A percentile compares a stretch with the other conserved stretches of the same genome.
These are phyloP conservation scores for Rhodotorula taiwanensis DNA, from an alignment of 768 basidiomycete genomes.

Conservation along the genomic window DNA sequence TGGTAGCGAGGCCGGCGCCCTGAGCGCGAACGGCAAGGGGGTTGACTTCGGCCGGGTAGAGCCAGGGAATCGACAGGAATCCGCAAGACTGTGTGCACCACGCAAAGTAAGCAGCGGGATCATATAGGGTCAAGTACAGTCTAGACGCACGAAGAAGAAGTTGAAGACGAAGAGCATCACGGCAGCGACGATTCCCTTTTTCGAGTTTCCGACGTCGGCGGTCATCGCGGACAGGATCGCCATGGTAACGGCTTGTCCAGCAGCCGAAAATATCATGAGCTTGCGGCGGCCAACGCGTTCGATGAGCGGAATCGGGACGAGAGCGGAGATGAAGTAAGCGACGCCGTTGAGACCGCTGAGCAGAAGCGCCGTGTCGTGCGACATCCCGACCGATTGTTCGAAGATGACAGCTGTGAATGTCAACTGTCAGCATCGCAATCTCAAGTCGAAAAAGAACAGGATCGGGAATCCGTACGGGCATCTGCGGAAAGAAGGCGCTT, in stretches of 20 bases:
- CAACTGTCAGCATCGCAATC: no score
- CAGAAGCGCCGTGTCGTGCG: conserved; percentile 44
- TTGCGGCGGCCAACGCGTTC: conserved; percentile 41
- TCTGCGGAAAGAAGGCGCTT: no score
- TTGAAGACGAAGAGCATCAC: conserved; percentile 63
- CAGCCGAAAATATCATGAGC: conserved; percentile 40
- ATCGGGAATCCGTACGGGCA: no score
- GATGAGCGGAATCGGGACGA: conserved; percentile 38
- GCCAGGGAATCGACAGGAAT: conserved; percentile 65
- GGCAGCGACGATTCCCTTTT: conserved; percentile 53
- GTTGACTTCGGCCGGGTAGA: conserved; percentile 65
- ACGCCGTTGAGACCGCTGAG: conserved; percentile 45
- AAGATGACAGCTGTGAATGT: conserved; percentile 39
- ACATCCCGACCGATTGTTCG: conserved; percentile 9
- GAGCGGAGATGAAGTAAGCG: conserved; percentile 41
- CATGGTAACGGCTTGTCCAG: conserved; percentile 51
- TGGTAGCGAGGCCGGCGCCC: conserved; percentile 60
- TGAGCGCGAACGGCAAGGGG: conserved; percentile 59
- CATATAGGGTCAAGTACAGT: not conserved
- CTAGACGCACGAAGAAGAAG: conserved; percentile 52
- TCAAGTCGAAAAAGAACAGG: not conserved
- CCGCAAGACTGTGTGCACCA: conserved; percentile 49
- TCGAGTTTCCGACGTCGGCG: conserved; percentile 46
- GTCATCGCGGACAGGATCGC: conserved; percentile 57
- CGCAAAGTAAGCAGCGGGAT: not conserved